Evolutionary conservation across 2,329 filamentous ascomycete species (phyloP), one percentile per base, ranked within the genome.

Genomic region (Pyrenochaeta sp.): DNA sequence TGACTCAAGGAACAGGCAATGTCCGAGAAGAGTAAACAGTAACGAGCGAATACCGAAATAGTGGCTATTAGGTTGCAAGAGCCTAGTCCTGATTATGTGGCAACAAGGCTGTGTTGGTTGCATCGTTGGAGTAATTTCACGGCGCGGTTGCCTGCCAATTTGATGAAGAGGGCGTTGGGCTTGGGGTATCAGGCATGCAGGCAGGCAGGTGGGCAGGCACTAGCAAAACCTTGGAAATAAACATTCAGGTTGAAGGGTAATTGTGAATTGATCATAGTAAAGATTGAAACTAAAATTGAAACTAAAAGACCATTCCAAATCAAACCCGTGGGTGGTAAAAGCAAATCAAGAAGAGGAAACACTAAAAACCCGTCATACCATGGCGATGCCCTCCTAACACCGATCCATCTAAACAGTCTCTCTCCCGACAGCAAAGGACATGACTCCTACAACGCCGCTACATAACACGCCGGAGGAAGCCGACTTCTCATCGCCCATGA

Each of bases 381-480:
- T 14, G 21, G 10, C 17, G 45, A 45, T 53, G 51, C 45, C 45
- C 49, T 41, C 31, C 47, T 29, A 49, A 41, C 41, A 50, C 39
- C 47, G 18, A 17, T 29, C 17, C 35, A 32, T 47, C 45, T 39
- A 47, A 9, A 40, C 45, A 47, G 15, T 47, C 45, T 47, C n/a
- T 20, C 37, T 36, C 18, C 37, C 17, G n/a, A 30, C 27, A 21
- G 27, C 12, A 17, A 10, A 7, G 41, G 31, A 42, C 43, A 45
- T 17, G 37, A 40, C 10, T 36, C 46, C 51, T 43, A 46, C 39
- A 47, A 48, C 20, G 50, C 53, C 51, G 43, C 41, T 23, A 35
- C 20, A 27, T 5, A 43, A 49, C 32, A 35, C 45, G 32, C 36
- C n/a, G 18, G 45, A 36, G 17, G 30, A 42, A 36, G 46, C 30